Evolutionary conservation across 768 basidiomycete species (phyloP).

Genomic region (Auriscalpium orientale): DNA sequence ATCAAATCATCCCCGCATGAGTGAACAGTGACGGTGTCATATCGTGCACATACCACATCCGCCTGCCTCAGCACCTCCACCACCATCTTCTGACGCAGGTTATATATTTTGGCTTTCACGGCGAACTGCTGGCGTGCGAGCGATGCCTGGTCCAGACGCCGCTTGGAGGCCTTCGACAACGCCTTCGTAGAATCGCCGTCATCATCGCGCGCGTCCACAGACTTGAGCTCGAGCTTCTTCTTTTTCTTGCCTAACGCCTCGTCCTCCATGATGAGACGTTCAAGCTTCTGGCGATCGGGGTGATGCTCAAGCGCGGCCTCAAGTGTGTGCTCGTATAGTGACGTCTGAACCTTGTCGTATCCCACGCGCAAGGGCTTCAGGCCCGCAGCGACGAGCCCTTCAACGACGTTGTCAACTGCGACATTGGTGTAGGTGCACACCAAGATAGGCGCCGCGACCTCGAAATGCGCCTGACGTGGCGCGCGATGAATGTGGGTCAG

Average conservation of each 20-base stretch:
- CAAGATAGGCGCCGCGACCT: conserved; percentile 75
- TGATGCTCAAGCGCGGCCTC: conserved; percentile 60
- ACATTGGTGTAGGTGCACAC: conserved; percentile 94
- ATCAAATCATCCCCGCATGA: background rate
- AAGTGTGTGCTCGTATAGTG: conserved; percentile 50
- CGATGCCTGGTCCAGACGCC: background rate
- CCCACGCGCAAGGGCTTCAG: conserved; percentile 77
- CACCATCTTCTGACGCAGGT: conserved; percentile 55
- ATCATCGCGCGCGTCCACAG: background rate
- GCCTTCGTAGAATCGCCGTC: too few relatives aligned
- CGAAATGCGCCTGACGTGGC: conserved; percentile 54
- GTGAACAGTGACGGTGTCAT: background rate
- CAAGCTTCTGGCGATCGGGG: conserved; percentile 39
- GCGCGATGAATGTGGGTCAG: too few relatives aligned
- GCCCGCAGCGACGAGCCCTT: conserved; percentile 53
- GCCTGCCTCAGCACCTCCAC: conserved; percentile 52
- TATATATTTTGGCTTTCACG: conserved; percentile 39
- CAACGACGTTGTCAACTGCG: conserved; percentile 86
- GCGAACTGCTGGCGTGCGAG: conserved; percentile 26
- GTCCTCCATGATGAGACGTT: conserved; percentile 29
- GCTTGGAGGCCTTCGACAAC: too few relatives aligned
- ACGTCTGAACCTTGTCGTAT: conserved; percentile 47
- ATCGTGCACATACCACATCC: conserved; percentile 58
- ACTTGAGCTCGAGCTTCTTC: conserved; percentile 23
- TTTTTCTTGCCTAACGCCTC: conserved; percentile 19